phyloP scores from a whole-genome alignment of 805 yeast genomes.

The Pichia cabralensis region DNA sequence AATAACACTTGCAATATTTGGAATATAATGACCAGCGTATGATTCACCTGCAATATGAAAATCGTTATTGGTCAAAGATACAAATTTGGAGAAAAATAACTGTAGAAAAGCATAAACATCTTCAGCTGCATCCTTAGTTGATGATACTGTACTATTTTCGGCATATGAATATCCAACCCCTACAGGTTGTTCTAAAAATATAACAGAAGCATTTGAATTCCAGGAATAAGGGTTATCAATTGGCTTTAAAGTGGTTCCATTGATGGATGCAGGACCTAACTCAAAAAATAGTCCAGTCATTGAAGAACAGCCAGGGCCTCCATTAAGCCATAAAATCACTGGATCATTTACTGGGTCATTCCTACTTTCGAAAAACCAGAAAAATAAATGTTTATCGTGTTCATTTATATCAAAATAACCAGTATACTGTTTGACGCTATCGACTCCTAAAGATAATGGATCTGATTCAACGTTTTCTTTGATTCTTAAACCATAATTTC shows the following conservation, averaged over 20 bases:
- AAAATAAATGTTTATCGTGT: slow-evolving; percentile 73
- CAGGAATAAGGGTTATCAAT: slow-evolving; percentile 68
- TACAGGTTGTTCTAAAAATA: slow-evolving; percentile 83
- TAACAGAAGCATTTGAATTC: slow-evolving; percentile 78
- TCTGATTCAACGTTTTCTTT: slow-evolving; percentile 16
- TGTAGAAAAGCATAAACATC: slow-evolving; percentile 75
- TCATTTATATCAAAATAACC: slow-evolving; percentile 69
- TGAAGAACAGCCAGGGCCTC: slow-evolving; percentile 94
- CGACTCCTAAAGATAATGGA: slow-evolving; percentile 68
- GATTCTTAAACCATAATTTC: slow-evolving; percentile 19
- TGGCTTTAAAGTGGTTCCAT: slow-evolving; percentile 48
- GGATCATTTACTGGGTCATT: slow-evolving; percentile 85
- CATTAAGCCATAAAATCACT: slow-evolving; percentile 80
- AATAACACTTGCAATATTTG: slow-evolving; percentile 78
- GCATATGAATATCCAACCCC: slow-evolving; percentile 68
- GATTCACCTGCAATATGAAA: slow-evolving; percentile 93
- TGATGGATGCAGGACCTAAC: slow-evolving; percentile 69
- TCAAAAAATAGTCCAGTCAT: slow-evolving; percentile 81
- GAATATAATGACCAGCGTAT: slow-evolving; percentile 91
- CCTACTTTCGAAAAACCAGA: slow-evolving; percentile 78
- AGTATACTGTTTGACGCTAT: slow-evolving; percentile 69
- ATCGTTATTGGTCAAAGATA: slow-evolving; percentile 38
- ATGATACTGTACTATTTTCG: slow-evolving; percentile 39
- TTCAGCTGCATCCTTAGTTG: slow-evolving; percentile 74
- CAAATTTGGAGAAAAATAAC: slow-evolving; percentile 69